Percentiles rank a stretch among this genome's conserved stretches.
phyloP scores from a whole-genome alignment of 805 yeast species.

The Myxozyma udenii region DNA sequence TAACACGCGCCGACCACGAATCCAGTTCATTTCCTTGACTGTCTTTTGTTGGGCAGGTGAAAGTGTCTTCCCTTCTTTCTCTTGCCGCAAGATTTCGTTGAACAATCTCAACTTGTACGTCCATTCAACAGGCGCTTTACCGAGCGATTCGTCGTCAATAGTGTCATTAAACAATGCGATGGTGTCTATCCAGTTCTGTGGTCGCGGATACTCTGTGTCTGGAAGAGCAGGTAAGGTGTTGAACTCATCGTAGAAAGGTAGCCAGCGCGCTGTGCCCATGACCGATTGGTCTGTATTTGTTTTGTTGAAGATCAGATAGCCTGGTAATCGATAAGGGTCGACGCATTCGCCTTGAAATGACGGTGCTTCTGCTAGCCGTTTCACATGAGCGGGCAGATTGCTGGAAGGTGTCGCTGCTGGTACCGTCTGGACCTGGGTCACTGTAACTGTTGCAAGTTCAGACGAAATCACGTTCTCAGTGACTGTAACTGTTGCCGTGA shows the following conservation, averaged over 20 bases:
- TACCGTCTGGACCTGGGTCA: too few relatives aligned
- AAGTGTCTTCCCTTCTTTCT: not conserved
- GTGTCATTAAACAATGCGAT: not conserved
- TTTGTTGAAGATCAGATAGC: constrained; percentile 3
- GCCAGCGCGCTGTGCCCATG: not conserved
- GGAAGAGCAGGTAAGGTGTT: not conserved
- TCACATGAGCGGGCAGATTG: not conserved
- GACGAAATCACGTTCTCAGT: too few relatives aligned
- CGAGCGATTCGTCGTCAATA: not conserved
- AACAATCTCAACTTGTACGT: not conserved
- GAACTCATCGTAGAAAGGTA: constrained; percentile 8
- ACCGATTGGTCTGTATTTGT: not conserved
- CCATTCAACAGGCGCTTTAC: constrained; percentile 3
- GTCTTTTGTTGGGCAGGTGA: not conserved
- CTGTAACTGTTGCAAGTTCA: too few relatives aligned
- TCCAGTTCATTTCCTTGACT: constrained; percentile 6
- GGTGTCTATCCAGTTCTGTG: not conserved
- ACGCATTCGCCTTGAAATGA: not conserved
- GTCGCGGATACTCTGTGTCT: constrained; percentile 3
- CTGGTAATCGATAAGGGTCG: constrained; percentile 16
- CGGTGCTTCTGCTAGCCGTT: not conserved
- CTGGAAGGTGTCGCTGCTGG: not conserved
- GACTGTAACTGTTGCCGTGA: not conserved
- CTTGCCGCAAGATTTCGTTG: not conserved
- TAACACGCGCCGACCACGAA: constrained; percentile 13